Evolutionary conservation across 192 early-diverging fungal genomes (phyloP), one percentile per base, ranked within the genome.

Genomic region (Thoreauomyces humboldtii): DNA sequence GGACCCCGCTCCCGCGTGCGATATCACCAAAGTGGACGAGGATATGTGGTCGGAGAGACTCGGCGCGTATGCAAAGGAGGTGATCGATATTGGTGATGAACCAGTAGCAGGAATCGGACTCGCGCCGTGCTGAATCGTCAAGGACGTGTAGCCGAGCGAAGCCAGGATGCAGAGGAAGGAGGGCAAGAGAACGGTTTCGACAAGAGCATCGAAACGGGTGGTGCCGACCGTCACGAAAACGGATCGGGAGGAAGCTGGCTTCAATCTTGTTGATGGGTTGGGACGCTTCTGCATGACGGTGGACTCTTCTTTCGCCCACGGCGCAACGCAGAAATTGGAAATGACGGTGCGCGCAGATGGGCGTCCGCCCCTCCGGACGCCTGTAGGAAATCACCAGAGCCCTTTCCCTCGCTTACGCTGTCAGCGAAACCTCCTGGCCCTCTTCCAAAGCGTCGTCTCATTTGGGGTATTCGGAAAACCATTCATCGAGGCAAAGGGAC

Each of bases 151-250:
- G 19, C 81, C 82, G 7, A 77, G 65, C 6, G 46, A 37, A 2
- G 58, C 53, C 44, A 92, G 71, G 0, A 71, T 37, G 2, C 65
- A 64, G 35, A 91, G 67, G 34, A 91, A 81, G 15, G 65, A 35
- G 4, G 42, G 27, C 19, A 77, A 74, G 25, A 75, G 68, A 1
- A 83, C 73, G 1, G 72, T 67, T 9, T 61, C 33, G 36, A 95
- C 68, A 7, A 97, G 81, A 7, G 78, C 76, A 61, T 93, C 90
- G 62, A 97, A 97, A 0, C 87, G 86, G 1, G 93, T 95, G 17
- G 92, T 90, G n/a, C 95, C 95, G 12, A 97, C 93, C 0, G 93
- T 95, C 27, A 93, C 86, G 63, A 93, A 92, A 3, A 87, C 79
- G 25, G 19, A 42, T 38, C n/a, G 32, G 44, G 4, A 22, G 3